Base-by-base conservation (phyloP, 345 rosid genomes). In the Lepidium africanum region DNA sequence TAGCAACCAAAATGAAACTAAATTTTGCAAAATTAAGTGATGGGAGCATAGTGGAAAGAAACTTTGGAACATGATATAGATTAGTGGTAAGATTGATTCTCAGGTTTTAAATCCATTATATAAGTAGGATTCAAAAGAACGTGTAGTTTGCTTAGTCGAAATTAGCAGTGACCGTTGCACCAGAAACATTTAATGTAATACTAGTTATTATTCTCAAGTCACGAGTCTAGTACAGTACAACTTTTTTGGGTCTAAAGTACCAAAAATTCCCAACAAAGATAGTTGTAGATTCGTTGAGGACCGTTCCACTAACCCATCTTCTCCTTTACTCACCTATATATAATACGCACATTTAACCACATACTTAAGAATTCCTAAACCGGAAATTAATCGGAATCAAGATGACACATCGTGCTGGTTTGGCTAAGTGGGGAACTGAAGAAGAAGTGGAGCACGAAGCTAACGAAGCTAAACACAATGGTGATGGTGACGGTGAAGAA, bases 221-320 rank as follows among this genome's bases (percentile, higher is more conserved):
- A n/a, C 13, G 46, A 43, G 27, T 56, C 30, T 35, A 35, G 10
- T 15, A 40, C 32, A 62, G 33, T 30, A 30, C 33, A 32, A 41
- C 10, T 40, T 23, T 19, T 37, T 6, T 6, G 4, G 33, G 33
- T 6, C 33, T 5, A 6, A 43, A 71, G 69, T 25, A 30, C 42
- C 23, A 49, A 39, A 72, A 65, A 7, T 46, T 64, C 75, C 48
- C 57, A 71, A 71, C 76, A 54, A 71, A 63, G 25, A 71, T 63
- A 63, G 75, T 45, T 73, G 76, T 27, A 60, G 30, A 38, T 67
- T 74, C 64, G 78, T 60, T 74, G 73, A 55, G 64, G 47, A 62
- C 74, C 65, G 78, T 54, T 75, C 69, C 52, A 54, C 78, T 75
- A 8, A 68, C 78, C 74, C 65, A 68, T 39, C 73, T 74, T 47